Conservation (phyloP, 257 asterid genomes). For the Primulina huaijiensis region DNA sequence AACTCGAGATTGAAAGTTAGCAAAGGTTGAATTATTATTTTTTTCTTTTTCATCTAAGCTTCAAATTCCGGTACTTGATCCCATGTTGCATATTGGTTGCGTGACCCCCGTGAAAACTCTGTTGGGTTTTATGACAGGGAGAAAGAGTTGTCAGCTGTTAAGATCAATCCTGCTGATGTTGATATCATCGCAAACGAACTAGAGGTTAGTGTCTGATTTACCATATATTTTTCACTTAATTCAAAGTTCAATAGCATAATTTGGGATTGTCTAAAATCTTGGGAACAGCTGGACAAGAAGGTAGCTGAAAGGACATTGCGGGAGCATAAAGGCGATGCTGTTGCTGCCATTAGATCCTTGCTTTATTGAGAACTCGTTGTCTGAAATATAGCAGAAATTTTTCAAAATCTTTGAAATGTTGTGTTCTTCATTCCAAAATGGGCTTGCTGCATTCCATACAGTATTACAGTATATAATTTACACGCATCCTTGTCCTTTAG, state of each 20-base stretch:
- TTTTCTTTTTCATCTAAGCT: background rate
- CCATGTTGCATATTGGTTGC: background rate
- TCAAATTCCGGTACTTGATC: background rate
- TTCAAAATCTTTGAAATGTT: background rate
- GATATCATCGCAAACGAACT: conserved; percentile 86
- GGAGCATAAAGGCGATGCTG: conserved; percentile 90
- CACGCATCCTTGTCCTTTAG: background rate
- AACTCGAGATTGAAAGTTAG: background rate
- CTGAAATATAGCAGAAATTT: too few relatives aligned
- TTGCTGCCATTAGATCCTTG: conserved; percentile 84
- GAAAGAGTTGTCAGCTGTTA: conserved; percentile 90
- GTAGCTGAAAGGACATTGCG: conserved; percentile 85
- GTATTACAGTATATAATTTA: background rate
- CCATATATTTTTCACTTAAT: background rate
- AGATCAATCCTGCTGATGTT: conserved; percentile 77
- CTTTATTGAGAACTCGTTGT: conserved; percentile 37
- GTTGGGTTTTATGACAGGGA: conserved; percentile 52
- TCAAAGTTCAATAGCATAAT: background rate
- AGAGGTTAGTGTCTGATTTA: conserved; percentile 45
- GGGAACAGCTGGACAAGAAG: conserved; percentile 75
- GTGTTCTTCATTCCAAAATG: background rate
- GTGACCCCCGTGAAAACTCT: conserved; percentile 11
- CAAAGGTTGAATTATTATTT: too few relatives aligned
- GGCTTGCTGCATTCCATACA: background rate
- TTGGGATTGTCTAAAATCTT: background rate